phyloP scores from a whole-genome alignment of 1,139 yeast genomes.

The Wickerhamiella pararugosa region DNA sequence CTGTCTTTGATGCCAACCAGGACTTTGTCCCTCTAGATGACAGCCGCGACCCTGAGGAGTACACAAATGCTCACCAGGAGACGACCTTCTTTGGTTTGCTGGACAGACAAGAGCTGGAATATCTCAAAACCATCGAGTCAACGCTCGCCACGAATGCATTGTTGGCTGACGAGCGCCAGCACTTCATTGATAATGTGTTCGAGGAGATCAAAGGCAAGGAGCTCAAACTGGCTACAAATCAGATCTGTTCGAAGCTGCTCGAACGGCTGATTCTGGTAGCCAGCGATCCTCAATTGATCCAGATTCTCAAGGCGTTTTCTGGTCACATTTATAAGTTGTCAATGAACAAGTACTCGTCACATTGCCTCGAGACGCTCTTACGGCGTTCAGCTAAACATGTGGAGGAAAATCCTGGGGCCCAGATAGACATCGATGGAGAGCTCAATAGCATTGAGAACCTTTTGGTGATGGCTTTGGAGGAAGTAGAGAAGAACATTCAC shows the following conservation, averaged over 20 bases:
- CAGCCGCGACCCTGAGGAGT: slow-evolving; percentile 3
- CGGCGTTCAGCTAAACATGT: slow-evolving; percentile 62
- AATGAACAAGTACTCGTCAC: slow-evolving; percentile 84
- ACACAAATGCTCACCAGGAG: slow-evolving; percentile 17
- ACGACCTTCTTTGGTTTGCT: slow-evolving; percentile 71
- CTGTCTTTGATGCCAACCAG: slow-evolving; percentile 8
- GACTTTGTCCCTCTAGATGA: slow-evolving; percentile 14
- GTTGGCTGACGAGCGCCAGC: slow-evolving; percentile 52
- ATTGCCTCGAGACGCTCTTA: slow-evolving; percentile 75
- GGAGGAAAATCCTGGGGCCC: slow-evolving; percentile 41
- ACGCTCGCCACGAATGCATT: slow-evolving; percentile 72
- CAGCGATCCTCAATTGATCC: slow-evolving; percentile 42
- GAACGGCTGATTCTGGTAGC: slow-evolving; percentile 70
- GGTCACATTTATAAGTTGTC: slow-evolving; percentile 65
- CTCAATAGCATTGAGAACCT: slow-evolving; percentile 41
- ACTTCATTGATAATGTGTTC: slow-evolving; percentile 60
- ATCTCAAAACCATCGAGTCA: slow-evolving; percentile 84
- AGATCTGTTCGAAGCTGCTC: slow-evolving; percentile 81
- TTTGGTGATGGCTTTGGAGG: slow-evolving; percentile 49
- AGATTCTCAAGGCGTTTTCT: slow-evolving; percentile 47
- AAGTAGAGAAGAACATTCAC: slow-evolving; percentile 43
- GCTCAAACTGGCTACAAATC: slow-evolving; percentile 82
- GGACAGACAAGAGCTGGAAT: slow-evolving; percentile 70
- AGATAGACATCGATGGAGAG: slow-evolving; percentile 26
- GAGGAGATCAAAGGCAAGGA: slow-evolving; percentile 87